Base-by-base conservation (phyloP, 108 stramenopile genomes). In the Skeletonema costatum region DNA sequence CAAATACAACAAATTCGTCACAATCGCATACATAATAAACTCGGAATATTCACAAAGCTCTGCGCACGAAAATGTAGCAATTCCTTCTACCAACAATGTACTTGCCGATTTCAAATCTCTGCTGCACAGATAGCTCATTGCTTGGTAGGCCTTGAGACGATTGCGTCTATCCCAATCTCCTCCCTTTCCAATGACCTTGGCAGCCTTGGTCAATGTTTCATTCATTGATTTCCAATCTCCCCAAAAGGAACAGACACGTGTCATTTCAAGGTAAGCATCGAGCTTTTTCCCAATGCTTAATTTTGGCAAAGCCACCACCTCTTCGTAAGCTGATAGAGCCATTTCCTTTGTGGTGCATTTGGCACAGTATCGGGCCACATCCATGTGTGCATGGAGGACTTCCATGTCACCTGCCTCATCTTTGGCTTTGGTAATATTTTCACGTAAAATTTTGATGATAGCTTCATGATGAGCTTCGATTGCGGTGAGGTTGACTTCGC, bases 91-190 rank as follows among this genome's bases (percentile, higher is more conserved):
- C 51, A 99, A 85, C 17, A 96, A 81, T 70, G 85, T 81, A 1
- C 96, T 87, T 3, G 98, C 98, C 25, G 68, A 87, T 74, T 91
- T 80, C 64, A 98, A 70, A 70, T 98, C 97, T 11, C 99, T 83
- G 30, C 84, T 82, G 50, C 88, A 66, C 30, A 99, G 71, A n/a
- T 82, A 70, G 60, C 85, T 87, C 25, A 97, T 50, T 1, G 96
- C 97, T 62, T 89, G 84, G 88, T 99, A 99, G 1, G 97, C 98
- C 78, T 93, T 93, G 70, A 97, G 88, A 32, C 99, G 97, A 87
- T 99, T 99, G 65, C 97, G 96, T 44, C 98, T 89, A 80, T 99
- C 99, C 99, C 99, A 99, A 83, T 99, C 99, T 29, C 98, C 98
- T 21, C 98, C 98, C 53, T 85, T 86, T 21, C 90, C 96, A 36